These are phyloP conservation scores for Geotrichum phurueaensis DNA, from an alignment of 1,139 yeast genomes.

Conservation along the genomic window DNA sequence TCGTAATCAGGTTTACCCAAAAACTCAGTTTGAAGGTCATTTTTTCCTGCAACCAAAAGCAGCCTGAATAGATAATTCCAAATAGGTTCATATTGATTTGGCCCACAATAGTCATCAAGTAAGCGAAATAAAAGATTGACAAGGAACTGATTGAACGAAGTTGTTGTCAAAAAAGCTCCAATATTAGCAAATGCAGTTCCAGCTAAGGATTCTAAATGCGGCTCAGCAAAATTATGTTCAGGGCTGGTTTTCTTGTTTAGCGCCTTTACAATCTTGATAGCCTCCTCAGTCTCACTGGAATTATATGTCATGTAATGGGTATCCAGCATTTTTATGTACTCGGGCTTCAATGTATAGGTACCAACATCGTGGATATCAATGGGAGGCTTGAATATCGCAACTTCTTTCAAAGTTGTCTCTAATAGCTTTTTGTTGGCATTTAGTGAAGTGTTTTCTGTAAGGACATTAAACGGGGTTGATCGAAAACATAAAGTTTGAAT, in stretches of 20 bases:
- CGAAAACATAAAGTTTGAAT: constrained; percentile 71
- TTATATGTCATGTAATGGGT: constrained; percentile 78
- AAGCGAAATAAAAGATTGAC: constrained; percentile 21
- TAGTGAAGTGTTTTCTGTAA: constrained; percentile 54
- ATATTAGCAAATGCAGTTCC: constrained; percentile 33
- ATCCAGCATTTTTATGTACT: constrained; percentile 51
- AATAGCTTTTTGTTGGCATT: constrained; percentile 56
- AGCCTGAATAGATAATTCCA: constrained; percentile 59
- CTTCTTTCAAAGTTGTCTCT: constrained; percentile 55
- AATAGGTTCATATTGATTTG: constrained; percentile 27
- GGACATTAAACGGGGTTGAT: constrained; percentile 63
- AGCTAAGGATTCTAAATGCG: constrained; percentile 31
- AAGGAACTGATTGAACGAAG: constrained; percentile 33
- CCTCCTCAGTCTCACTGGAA: constrained; percentile 74
- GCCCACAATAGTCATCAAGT: neutral
- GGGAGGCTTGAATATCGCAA: constrained; percentile 63
- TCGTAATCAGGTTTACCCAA: neutral
- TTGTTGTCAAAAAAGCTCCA: constrained; percentile 33
- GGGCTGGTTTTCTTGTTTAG: constrained; percentile 25
- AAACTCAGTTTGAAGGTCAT: constrained; percentile 25
- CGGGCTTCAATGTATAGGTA: constrained; percentile 56
- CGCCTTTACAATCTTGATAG: constrained; percentile 48
- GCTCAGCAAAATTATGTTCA: constrained; percentile 32
- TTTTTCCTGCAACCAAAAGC: constrained; percentile 51
- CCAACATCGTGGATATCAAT: constrained; percentile 62